Base-by-base conservation (phyloP, 371 early-diverging fungal genomes). In the Apophysomyces variabilis region DNA sequence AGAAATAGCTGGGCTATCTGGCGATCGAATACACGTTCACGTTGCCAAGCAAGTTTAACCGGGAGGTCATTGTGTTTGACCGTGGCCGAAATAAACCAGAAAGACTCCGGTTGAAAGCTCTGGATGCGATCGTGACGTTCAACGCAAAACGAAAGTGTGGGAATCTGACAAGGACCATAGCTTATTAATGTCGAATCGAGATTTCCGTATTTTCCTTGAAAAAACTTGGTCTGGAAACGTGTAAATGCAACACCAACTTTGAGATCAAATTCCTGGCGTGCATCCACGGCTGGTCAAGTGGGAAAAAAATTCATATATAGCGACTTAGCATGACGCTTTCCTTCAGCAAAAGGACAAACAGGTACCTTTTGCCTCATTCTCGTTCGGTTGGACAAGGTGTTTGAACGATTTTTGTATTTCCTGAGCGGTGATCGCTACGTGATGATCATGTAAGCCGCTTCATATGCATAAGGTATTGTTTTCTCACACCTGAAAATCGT, bases 221-320 rank as follows among this genome's bases (percentile, higher is more conserved):
- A 84, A 32, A 79, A 84, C 11, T 77, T 66, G 0, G 81, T 84
- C 60, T 84, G 82, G 43, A 82, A 82, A 21, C 89, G 75, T 7
- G 90, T 92, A 65, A 92, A 85, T 9, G 88, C 79, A 3, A 84
- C 79, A 13, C 90, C 91, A 7, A 89, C 89, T 70, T 88, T 80
- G 37, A 92, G 71, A 84, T 92, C 92, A 7, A 92, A 68, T 64
- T 92, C 92, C 61, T 89, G 88, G 38, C 92, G 72, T 13, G 87
- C 84, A 71, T 87, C 90, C 32, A 92, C 92, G 7, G 92, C 91
- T 71, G 26, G 32, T 3, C 32, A 26, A 26, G 3, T 26, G 11
- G 57, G 37, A 7, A 21, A 43, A 18, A 1, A 14, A 26, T 35
- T 0, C 14, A 11, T 45, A 11, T 9, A 45, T n/a, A 47, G 11